These are phyloP conservation scores for Myrmaecium sp. DNA, from an alignment of 2,329 filamentous ascomycete genomes.

Conservation along the genomic window DNA sequence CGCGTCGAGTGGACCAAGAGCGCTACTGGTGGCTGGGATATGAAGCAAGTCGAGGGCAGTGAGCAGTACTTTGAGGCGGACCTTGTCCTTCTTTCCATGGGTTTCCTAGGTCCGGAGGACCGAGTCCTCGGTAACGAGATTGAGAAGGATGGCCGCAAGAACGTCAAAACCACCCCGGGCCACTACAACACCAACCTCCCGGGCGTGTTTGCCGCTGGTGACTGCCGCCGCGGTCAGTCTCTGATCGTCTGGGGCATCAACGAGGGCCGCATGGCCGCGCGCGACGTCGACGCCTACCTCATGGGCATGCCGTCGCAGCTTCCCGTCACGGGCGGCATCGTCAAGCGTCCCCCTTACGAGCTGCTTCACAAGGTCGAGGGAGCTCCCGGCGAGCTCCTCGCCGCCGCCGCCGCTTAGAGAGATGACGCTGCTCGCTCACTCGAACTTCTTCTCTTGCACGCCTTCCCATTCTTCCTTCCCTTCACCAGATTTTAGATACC, in stretches of 20 bases:
- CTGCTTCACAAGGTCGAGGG: conserved; percentile 33
- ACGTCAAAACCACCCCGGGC: conserved; percentile 81
- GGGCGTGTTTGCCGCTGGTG: conserved; percentile 84
- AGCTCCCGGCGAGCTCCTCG: conserved; percentile 20
- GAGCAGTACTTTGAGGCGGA: conserved; percentile 95
- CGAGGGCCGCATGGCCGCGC: conserved; percentile 81
- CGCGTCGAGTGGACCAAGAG: conserved; percentile 94
- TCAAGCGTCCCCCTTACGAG: conserved; percentile 66
- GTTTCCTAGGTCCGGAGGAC: conserved; percentile 87
- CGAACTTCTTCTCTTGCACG: no score
- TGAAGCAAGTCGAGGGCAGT: conserved; percentile 90
- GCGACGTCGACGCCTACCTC: conserved; percentile 80
- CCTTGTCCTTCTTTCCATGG: conserved; percentile 88
- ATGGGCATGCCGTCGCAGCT: conserved; percentile 58
- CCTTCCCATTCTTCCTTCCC: no score
- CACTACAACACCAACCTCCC: conserved; percentile 78
- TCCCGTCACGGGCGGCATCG: conserved; percentile 82
- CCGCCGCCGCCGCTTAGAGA: conserved; percentile 20
- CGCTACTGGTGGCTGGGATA: conserved; percentile 82
- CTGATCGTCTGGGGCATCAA: conserved; percentile 98
- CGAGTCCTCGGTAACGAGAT: conserved; percentile 74
- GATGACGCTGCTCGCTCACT: no score
- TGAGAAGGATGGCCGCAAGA: conserved; percentile 84
- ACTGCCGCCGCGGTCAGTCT: conserved; percentile 87
- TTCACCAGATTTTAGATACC: no score